Base-by-base conservation (phyloP, 768 basidiomycete species). In the Sistotremastrum suecicum region DNA sequence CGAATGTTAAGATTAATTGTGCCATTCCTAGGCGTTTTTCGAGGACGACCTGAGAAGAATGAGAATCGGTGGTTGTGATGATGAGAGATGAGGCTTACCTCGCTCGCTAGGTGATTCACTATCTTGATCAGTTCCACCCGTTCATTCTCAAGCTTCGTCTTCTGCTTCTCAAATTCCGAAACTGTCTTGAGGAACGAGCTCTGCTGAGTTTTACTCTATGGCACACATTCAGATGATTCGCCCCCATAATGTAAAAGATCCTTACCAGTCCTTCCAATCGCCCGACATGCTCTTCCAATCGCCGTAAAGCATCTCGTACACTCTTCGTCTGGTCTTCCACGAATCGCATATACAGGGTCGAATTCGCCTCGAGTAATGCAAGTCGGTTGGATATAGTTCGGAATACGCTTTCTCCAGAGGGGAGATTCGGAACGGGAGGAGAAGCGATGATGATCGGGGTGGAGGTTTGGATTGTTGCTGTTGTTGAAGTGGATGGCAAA, bases 351-450 rank as follows among this genome's bases (percentile, higher is more conserved):
- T 87, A 82, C 3, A 97, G 68, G 0, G 87, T 87, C 41, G 90
- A 83, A 54, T 92, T 95, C 6, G 74, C 73, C 60, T 98, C 92
- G 9, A 98, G 71, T 5, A 77, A 75, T 2, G 76, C 75, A 7
- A 99, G 71, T 5, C 91, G 80, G 53, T 95, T 94, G 78, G 92
- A 92, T 53, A 98, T 99, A 8, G 83, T 87, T 5, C 90, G 82
- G 55, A 95, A 98, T 52, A 99, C 91, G 2, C 89, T 92, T 59
- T 99, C 95, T 28, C 86, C 87, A 8, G 74, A 70, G 0, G 62
- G 39, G 8, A 46, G 37, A 28, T 34, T 34, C 37, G 42, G 30
- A 44, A 20, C 8, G 5, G 28, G 10, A 3, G 40, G 33, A 11
- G 40, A 11, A 4, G 29, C 40, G 9, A 9, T 41, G 40, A 41